phyloP scores from a whole-genome alignment of 306 rosid species.

The Albizia julibrissin region DNA sequence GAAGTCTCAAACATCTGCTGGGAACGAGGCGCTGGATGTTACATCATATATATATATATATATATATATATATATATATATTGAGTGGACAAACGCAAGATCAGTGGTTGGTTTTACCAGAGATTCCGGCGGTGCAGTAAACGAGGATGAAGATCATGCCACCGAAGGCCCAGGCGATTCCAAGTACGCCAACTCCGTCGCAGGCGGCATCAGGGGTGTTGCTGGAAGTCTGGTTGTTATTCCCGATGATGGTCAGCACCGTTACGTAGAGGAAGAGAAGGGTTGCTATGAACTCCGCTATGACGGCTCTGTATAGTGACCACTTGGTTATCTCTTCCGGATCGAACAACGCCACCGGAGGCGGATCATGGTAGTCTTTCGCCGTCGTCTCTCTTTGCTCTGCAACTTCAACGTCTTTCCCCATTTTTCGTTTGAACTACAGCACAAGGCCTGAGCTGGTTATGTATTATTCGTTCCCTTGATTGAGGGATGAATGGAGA shows the following conservation, averaged over 20 bases:
- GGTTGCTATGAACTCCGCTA: constrained; percentile 91
- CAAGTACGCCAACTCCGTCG: constrained; percentile 78
- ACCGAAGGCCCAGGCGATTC: constrained; percentile 98
- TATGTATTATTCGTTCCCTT: neutral
- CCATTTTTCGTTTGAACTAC: constrained; percentile 38
- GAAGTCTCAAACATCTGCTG: too few species aligned
- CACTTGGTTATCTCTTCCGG: constrained; percentile 63
- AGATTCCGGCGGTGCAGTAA: constrained; percentile 98
- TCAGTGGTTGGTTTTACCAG: constrained; percentile 48
- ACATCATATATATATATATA: too few species aligned
- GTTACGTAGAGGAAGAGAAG: constrained; percentile 90
- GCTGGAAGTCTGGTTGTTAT: constrained; percentile 46
- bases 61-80: too few species aligned
- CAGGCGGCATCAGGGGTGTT: constrained; percentile 35
- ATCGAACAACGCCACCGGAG: constrained; percentile 75
- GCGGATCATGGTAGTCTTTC: constrained; percentile 89
- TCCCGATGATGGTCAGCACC: constrained; percentile 81
- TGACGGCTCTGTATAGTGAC: constrained; percentile 84
- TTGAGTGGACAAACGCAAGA: neutral
- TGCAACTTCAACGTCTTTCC: constrained; percentile 68
- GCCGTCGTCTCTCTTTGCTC: constrained; percentile 60
- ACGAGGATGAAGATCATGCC: constrained; percentile 98
- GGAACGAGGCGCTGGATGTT: too few species aligned
- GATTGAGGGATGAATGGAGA: neutral
- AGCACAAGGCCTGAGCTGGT: neutral